Evolutionary conservation across 2,329 filamentous ascomycete genomes (phyloP).

Genomic region (Fusarium tricinctum): DNA sequence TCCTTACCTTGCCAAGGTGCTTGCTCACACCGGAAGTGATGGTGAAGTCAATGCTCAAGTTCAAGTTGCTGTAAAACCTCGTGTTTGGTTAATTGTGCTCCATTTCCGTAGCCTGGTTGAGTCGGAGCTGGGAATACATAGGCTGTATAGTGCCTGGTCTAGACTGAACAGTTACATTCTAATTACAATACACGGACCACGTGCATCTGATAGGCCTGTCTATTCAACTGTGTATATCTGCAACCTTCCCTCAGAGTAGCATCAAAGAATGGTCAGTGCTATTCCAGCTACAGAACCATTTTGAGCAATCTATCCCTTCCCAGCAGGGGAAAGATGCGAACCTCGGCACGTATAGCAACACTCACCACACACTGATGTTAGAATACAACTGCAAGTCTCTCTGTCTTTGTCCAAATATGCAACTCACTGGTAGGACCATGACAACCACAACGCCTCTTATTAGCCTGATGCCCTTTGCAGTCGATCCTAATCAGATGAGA

Average conservation of each 20-base stretch:
- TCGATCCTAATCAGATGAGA: constrained; percentile 38
- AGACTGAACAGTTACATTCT: constrained; percentile 28
- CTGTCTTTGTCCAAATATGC: not conserved
- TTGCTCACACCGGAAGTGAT: not conserved
- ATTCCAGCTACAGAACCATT: constrained; percentile 1
- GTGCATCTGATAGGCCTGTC: constrained; percentile 21
- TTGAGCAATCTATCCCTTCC: not conserved
- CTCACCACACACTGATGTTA: not conserved
- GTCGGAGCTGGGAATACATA: not conserved
- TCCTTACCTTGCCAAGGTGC: not conserved
- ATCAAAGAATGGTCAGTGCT: not conserved
- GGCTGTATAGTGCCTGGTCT: not conserved
- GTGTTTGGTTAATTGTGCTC: constrained; percentile 14
- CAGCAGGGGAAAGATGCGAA: constrained; percentile 9
- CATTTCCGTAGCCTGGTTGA: constrained; percentile 13
- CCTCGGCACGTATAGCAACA: constrained; percentile 18
- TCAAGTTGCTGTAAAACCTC: constrained; percentile 6
- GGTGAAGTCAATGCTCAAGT: not conserved
- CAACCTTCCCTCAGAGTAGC: constrained; percentile 8
- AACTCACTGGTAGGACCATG: constrained; percentile 16
- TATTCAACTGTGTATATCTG: constrained; percentile 10
- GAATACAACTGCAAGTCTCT: not conserved
- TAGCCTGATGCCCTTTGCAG: constrained; percentile 19
- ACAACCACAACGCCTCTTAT: constrained; percentile 6
- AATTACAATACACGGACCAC: constrained; percentile 28